Base-by-base conservation (phyloP, 1,284 basidiomycete genomes). In the Spongiforma sp. region DNA sequence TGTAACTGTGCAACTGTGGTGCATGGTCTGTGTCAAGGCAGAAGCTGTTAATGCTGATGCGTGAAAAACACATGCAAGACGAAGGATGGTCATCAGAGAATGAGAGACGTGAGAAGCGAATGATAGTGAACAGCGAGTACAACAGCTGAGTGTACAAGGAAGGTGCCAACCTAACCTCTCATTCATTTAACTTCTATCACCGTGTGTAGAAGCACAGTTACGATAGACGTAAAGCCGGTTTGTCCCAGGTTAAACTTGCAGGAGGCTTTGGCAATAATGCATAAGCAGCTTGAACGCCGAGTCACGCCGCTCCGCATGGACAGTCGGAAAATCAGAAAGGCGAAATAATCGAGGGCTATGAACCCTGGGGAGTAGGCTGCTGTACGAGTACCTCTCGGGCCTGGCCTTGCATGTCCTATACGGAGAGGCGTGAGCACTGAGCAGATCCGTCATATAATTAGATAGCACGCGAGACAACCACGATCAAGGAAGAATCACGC, bases 331-430 rank as follows among this genome's bases (percentile, higher is more conserved):
- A 62, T 43, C 56, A 52, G 54, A 39, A 39, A 48, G 54, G 26
- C 24, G 30, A 59, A 59, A 39, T 46, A 62, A 19, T 43, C 46
- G 37, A 53, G 12, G 63, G 57, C 71, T 66, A 83, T 67, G 80
- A 78, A 33, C 81, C 81, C 66, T 83, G 83, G 14, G 82, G 82
- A 36, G 82, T 83, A 41, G 83, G 82, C 67, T 83, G 82, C 66
- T 84, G 81, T 52, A 82, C 68, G 57, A 82, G 78, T 48, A 82
- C 71, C 59, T 81, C 79, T 64, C 80, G 71, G 57, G 78, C 72
- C 59, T 80, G 80, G 43, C 80, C 82, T 57, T 78, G 74, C 55
- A 74, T 66, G 61, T 82, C 82, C 81, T 77, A 55, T n/a, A 50
- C 41, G 50, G 56, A 34, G 46, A 9, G 36, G 59, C 6, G 56